A percentile compares a stretch with the other conserved stretches of the same genome.
These are phyloP conservation scores for Suillus subalutaceus DNA, from an alignment of 768 basidiomycete genomes.

Conservation along the genomic window DNA sequence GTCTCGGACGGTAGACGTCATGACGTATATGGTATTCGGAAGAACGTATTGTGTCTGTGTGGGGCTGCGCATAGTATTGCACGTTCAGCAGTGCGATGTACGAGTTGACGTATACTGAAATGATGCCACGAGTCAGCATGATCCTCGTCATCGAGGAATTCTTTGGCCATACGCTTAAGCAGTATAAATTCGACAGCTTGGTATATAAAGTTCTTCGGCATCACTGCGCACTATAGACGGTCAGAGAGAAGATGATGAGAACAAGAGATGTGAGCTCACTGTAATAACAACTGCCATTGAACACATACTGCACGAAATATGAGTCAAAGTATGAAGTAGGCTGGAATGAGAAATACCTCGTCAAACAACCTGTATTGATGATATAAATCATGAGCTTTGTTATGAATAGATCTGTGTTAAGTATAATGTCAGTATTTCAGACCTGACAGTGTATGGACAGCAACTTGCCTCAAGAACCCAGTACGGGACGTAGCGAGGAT, in stretches of 20 bases:
- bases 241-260: neutral
- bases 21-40: no score
- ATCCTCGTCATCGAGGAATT: neutral
- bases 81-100: slow-evolving; percentile 10
- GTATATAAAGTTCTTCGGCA: neutral
- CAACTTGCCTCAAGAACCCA: neutral
- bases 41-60: no score
- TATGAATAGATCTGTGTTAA: neutral
- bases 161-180: neutral
- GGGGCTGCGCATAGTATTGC: neutral
- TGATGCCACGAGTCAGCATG: neutral
- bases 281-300: neutral
- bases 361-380: slow-evolving; percentile 4
- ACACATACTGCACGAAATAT: neutral
- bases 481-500: slow-evolving; percentile 2
- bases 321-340: neutral
- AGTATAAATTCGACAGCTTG: no score
- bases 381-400: slow-evolving; percentile 1
- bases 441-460: neutral
- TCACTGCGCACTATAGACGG: neutral
- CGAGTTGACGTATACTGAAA: slow-evolving; percentile 8
- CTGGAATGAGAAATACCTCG: slow-evolving; percentile 3
- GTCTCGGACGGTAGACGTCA: neutral
- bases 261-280: neutral
- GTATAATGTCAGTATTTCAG: neutral